Base-by-base conservation (phyloP, 1,284 basidiomycete genomes). In the Mycena citricolor region DNA sequence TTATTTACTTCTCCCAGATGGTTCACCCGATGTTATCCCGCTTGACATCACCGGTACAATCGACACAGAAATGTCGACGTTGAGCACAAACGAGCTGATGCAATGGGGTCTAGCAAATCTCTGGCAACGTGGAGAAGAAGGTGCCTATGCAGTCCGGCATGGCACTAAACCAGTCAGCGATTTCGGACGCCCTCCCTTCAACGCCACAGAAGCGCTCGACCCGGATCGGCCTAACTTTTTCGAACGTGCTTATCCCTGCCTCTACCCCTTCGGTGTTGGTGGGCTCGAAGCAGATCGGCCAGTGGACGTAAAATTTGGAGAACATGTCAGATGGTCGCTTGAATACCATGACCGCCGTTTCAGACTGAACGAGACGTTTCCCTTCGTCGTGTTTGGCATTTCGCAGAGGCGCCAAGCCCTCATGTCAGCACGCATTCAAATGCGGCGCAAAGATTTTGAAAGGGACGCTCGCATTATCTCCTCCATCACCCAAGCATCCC, bases 201-300 rank as follows among this genome's bases (percentile, higher is more conserved):
- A 23, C 14, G 8, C 19, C 8, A 8, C 24, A 7, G 36, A 17
- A 8, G 26, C 7, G 39, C 54, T 8, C 49, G 42, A 13, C 53
- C 23, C 37, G 4, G 22, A 44, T 4, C 20, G 46, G 3, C 25
- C 48, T 2, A 44, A 55, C 21, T 44, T 39, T 16, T 60, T 57
- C 5, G 56, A 57, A 22, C 47, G 49, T 17, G 58, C 49, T 2
- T 57, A 54, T 10, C 56, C 56, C 0, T 34, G 29, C 1, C 33
- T 57, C 2, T 57, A 52, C 29, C 56, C 56, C 5, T 55, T 55
- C 26, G 54, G 52, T 0, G 10, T 12, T 3, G 54, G 56, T 0
- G 56, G 54, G 0, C 31, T 56, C 3, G 56, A 57, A 28, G 34
- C 29, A 4, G 19, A 43, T 4, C 1, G 46, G 6, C 42, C 16